phyloP scores from a whole-genome alignment of 2,329 filamentous ascomycete genomes.

The Fusarium nanum region DNA sequence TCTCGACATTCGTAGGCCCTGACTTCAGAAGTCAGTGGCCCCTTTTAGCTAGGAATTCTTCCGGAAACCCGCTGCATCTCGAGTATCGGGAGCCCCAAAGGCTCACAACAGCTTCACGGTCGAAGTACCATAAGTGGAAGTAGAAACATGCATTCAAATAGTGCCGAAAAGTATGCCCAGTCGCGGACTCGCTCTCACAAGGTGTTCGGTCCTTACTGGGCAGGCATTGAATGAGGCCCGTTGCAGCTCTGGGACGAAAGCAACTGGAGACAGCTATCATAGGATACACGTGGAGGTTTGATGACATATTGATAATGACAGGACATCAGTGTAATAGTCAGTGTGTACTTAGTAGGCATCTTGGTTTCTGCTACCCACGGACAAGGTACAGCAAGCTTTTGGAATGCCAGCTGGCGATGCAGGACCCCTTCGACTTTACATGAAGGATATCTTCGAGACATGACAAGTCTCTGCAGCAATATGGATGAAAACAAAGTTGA shows the following conservation, averaged over 20 bases:
- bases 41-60: not conserved
- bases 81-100: not conserved
- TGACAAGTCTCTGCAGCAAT: not conserved
- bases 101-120: not conserved
- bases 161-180: not conserved
- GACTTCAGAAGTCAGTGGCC: not conserved
- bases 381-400: not conserved
- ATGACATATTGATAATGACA: not conserved
- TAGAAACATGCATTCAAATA: not conserved
- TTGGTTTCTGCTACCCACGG: not conserved
- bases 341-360: not conserved
- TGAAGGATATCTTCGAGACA: not conserved
- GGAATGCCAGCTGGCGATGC: not conserved
- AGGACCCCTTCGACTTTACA: not conserved
- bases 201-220: not conserved
- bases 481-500: too few species aligned
- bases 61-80: not conserved
- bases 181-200: not conserved
- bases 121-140: not conserved
- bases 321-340: not conserved
- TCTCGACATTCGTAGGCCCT: not conserved
- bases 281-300: not conserved
- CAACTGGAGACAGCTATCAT: not conserved
- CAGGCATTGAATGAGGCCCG: not conserved
- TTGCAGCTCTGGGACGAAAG: not conserved